Conservation (phyloP, 2,329 filamentous ascomycete genomes). For the Cladophialophora yegresii region DNA sequence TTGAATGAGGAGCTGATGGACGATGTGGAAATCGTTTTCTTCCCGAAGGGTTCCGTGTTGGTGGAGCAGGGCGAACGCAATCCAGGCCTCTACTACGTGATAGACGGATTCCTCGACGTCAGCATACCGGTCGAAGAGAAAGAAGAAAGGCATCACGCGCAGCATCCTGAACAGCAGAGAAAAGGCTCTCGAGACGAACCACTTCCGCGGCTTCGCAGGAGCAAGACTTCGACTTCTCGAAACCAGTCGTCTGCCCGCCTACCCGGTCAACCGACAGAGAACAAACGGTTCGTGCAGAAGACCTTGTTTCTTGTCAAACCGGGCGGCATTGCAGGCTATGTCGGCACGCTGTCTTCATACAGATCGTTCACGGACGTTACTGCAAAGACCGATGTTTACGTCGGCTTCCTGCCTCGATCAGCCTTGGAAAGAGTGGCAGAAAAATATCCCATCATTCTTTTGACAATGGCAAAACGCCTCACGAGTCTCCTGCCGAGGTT, state of each 20-base stretch:
- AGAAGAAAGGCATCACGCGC: slow-evolving; percentile 33
- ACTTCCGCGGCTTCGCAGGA: slow-evolving; percentile 51
- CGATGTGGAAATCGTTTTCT: slow-evolving; percentile 96
- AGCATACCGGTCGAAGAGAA: slow-evolving; percentile 75
- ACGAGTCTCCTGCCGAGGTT: slow-evolving; percentile 85
- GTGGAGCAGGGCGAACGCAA: slow-evolving; percentile 98
- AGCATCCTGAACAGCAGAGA: not conserved
- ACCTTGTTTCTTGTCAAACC: slow-evolving; percentile 92
- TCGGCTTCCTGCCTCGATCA: slow-evolving; percentile 84
- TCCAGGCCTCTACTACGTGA: slow-evolving; percentile 93
- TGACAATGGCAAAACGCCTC: slow-evolving; percentile 94
- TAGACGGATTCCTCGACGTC: slow-evolving; percentile 95
- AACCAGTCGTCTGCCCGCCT: slow-evolving; percentile 35
- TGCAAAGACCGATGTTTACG: slow-evolving; percentile 97
- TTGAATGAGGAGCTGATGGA: slow-evolving; percentile 80
- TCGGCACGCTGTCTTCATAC: slow-evolving; percentile 92
- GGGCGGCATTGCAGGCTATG: slow-evolving; percentile 88
- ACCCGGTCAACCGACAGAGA: slow-evolving; percentile 39
- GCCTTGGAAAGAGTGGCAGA: slow-evolving; percentile 91
- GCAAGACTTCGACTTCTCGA: slow-evolving; percentile 48
- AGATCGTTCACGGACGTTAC: slow-evolving; percentile 95
- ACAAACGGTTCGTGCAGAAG: slow-evolving; percentile 56
- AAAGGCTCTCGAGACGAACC: slow-evolving; percentile 39
- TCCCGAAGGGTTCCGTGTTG: slow-evolving; percentile 88
- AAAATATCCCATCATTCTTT: slow-evolving; percentile 82